Base-by-base conservation (phyloP, 2,329 filamentous ascomycete genomes). In the Hypoxylon sp. region DNA sequence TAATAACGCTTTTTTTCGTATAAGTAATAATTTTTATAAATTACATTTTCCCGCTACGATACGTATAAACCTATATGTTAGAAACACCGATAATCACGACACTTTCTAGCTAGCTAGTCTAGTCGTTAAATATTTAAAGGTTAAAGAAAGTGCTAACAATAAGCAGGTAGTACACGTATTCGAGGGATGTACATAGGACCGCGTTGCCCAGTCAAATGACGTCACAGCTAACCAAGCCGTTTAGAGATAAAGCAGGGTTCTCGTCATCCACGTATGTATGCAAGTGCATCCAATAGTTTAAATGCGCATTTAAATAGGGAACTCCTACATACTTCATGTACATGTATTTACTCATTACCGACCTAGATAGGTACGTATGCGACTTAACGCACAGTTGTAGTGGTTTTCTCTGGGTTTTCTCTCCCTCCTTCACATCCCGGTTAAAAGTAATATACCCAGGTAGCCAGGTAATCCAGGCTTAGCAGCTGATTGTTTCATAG, bases 121-220 rank as follows among this genome's bases (percentile, higher is more conserved):
- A 36, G 28, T 48, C 43, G 48, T 57, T 57, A 7, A 25, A 17
- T 14, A 13, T 34, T 28, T 46, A 10, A 17, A 36, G n/a, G 21
- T 30, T 23, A n/a, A 13, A 34, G 17, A 21, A 9, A 53, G 30
- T 10, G 11, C 50, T 53, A 7, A 25, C n/a, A 36, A 25, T 25
- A 19, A 3, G 17, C 28, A 38, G 28, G 48, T 51, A 21, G 50
- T 49, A 55, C 43, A 62, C 41, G 50, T 62, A 56, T 32, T 28
- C 50, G 43, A 49, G 43, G 5, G n/a, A 59, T 28, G 25, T 53
- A 63, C 21, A 38, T 62, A 62, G 25, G 34, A 28, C 48, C 52
- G 58, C 53, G 59, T 32, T 59, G 55, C 51, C 38, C 23, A 30
- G 28, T 53, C 41, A 51, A 36, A 61, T 67, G 65, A 67, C 65